These are phyloP conservation scores for Mycena galericulata DNA, from an alignment of 768 basidiomycete genomes.

Conservation along the genomic window DNA sequence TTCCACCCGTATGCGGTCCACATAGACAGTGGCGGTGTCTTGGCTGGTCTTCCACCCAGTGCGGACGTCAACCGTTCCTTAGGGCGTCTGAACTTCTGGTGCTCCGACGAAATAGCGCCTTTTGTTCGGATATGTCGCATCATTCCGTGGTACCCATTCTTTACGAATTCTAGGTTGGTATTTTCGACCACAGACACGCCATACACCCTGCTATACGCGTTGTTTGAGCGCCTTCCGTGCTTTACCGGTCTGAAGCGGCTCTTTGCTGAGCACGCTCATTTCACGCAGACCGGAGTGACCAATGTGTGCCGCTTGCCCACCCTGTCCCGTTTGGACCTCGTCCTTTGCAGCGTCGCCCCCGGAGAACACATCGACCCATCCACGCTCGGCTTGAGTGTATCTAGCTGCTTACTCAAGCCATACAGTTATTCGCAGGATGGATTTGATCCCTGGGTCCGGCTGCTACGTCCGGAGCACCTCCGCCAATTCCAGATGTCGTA, in stretches of 20 bases:
- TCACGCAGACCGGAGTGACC: background rate
- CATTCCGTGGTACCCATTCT: background rate
- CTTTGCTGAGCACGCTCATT: background rate
- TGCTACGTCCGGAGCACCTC: background rate
- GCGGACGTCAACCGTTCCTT: background rate
- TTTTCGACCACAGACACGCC: background rate
- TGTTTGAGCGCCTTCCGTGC: background rate
- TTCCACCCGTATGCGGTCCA: background rate
- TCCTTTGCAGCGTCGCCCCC: no score
- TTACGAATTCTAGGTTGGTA: no score
- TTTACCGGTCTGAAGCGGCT: background rate
- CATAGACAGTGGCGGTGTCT: background rate
- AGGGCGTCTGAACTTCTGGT: background rate
- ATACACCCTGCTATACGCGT: background rate
- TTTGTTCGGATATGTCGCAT: background rate
- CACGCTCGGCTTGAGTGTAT: no score
- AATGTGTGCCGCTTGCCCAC: conserved; percentile 1
- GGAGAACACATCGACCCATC: no score
- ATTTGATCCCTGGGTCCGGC: background rate
- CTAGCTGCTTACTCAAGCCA: no score
- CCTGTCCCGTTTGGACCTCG: background rate
- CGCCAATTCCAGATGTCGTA: background rate
- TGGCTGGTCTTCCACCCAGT: background rate
- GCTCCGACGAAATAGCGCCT: background rate
- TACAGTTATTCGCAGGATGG: no score